phyloP scores from a whole-genome alignment of 2,329 filamentous ascomycete species.

The Pseudogymnoascus sp. region DNA sequence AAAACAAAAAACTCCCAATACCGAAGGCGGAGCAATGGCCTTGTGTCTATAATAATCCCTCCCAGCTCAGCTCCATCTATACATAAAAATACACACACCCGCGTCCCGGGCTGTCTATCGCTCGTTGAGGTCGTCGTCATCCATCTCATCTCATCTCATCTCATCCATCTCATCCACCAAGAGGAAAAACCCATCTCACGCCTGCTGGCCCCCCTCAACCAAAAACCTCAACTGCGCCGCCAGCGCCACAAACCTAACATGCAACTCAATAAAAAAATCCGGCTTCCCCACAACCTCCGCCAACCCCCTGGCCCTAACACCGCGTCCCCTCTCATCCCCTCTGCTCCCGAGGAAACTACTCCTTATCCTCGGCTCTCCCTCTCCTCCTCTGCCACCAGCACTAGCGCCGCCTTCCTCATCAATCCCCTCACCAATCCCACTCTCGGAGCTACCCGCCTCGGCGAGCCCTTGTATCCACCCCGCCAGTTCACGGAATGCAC shows the following conservation, averaged over 20 bases:
- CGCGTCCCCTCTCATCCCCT: slow-evolving; percentile 39
- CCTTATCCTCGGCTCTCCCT: slow-evolving; percentile 5
- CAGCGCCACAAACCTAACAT: slow-evolving; percentile 54
- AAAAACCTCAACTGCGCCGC: slow-evolving; percentile 38
- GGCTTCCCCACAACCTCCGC: slow-evolving; percentile 58
- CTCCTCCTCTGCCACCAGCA: slow-evolving; percentile 37
- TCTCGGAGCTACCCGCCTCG: slow-evolving; percentile 49
- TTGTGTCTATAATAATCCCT: neutral
- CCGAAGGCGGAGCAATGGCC: neutral
- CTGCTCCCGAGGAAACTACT: neutral
- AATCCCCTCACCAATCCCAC: slow-evolving; percentile 43
- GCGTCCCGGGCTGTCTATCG: neutral
- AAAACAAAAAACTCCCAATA: neutral
- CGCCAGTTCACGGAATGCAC: slow-evolving; percentile 55
- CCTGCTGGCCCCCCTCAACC: neutral
- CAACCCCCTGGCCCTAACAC: slow-evolving; percentile 50
- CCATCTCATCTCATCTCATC: neutral
- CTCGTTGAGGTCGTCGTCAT: neutral
- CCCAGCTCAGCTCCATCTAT: neutral
- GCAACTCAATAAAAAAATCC: slow-evolving; percentile 60
- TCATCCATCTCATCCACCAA: neutral
- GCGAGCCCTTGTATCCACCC: slow-evolving; percentile 58
- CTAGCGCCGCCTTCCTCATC: slow-evolving; percentile 52
- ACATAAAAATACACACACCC: neutral
- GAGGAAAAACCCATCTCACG: neutral